Percentiles rank a stretch among this genome's conserved stretches.
Evolutionary conservation across 2,329 filamentous ascomycete species (phyloP).

Genomic region (Pseudogymnoascus sp.): DNA sequence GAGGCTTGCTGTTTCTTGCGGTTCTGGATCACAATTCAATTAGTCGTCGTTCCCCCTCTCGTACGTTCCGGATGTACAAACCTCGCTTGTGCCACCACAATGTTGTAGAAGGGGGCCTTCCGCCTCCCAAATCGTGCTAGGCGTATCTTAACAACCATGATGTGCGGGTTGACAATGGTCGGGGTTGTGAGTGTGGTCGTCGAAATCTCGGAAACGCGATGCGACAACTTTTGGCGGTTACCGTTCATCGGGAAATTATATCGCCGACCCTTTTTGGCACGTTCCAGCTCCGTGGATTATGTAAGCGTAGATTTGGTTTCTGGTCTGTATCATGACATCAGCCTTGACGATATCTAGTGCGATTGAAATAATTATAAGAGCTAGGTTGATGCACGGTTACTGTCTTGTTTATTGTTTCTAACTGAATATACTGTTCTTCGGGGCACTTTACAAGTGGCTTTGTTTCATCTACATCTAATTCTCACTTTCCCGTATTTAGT

Average conservation of each 20-base stretch:
- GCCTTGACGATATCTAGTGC: not conserved
- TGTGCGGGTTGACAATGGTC: constrained; percentile 20
- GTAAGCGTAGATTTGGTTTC: not conserved
- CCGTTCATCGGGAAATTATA: not conserved
- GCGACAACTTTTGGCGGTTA: constrained; percentile 3
- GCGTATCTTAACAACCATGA: constrained; percentile 89
- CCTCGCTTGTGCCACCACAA: constrained; percentile 89
- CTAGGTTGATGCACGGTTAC: not conserved
- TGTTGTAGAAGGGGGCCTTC: constrained; percentile 93
- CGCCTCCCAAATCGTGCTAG: constrained; percentile 86
- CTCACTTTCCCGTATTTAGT: not conserved
- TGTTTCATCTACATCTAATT: not conserved
- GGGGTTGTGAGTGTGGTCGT: constrained; percentile 12
- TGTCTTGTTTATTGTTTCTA: not conserved
- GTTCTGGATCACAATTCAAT: constrained; percentile 45
- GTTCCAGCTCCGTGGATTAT: not conserved
- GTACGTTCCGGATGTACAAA: constrained; percentile 34
- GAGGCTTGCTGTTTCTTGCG: constrained; percentile 75
- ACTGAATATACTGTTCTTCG: not conserved
- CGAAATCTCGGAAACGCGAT: constrained; percentile 8
- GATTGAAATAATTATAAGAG: not conserved
- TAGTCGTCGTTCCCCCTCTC: not conserved
- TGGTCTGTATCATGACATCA: not conserved
- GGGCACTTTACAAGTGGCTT: not conserved
- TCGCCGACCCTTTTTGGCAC: not conserved